Evolutionary conservation across 257 asterid genomes (phyloP).

Genomic region (Solanum sparsipilum): DNA sequence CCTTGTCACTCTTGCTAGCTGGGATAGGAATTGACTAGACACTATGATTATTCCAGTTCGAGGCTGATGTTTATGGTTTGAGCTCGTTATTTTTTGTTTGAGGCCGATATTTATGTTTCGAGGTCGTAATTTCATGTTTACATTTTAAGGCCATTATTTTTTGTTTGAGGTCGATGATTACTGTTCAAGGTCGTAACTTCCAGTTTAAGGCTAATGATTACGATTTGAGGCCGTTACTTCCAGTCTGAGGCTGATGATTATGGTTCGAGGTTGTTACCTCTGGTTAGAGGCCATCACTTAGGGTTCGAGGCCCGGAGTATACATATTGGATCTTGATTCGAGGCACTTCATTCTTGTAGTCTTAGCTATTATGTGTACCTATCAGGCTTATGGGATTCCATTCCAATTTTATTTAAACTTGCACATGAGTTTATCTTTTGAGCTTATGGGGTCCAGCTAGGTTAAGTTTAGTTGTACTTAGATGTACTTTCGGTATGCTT

Average conservation of each 20-base stretch:
- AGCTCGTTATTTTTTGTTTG: no score
- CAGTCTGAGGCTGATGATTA: not conserved
- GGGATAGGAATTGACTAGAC: no score
- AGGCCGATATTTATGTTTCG: no score
- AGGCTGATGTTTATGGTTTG: no score
- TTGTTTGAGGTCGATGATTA: no score
- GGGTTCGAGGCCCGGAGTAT: not conserved
- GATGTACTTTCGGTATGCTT: not conserved
- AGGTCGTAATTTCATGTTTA: no score
- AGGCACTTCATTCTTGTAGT: not conserved
- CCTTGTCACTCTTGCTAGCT: no score
- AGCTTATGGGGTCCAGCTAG: not conserved
- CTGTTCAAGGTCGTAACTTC: not conserved
- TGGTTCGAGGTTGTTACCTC: not conserved
- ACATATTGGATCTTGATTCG: not conserved
- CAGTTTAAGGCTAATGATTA: not conserved
- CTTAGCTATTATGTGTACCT: not conserved
- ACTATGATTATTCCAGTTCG: no score
- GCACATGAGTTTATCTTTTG: not conserved
- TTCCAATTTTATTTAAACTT: no score
- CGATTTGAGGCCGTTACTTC: not conserved
- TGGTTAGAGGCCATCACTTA: not conserved
- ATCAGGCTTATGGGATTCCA: not conserved
- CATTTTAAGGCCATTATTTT: no score
- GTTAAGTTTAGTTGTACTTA: not conserved